Percentiles rank a stretch among this genome's conserved stretches.
These are phyloP conservation scores for Xylariaceae sp. DNA, from an alignment of 2,329 filamentous ascomycete species.

Conservation along the genomic window DNA sequence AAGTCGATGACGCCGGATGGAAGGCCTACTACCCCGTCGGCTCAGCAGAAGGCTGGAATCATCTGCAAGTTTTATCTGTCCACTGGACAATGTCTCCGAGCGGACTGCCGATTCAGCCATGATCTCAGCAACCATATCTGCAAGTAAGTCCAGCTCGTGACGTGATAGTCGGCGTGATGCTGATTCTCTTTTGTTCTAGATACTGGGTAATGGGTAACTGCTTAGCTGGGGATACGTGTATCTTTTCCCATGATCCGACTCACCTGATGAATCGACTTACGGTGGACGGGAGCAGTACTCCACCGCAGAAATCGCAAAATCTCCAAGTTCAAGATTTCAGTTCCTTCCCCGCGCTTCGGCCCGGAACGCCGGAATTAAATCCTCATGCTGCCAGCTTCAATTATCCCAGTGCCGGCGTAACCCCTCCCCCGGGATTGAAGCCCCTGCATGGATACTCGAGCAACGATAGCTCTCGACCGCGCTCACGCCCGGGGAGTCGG, in stretches of 20 bases:
- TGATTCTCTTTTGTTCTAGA: slow-evolving; percentile 48
- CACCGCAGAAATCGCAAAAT: slow-evolving; percentile 66
- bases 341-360: slow-evolving; percentile 77
- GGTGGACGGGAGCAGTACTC: slow-evolving; percentile 68
- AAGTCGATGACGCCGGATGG: slow-evolving; percentile 82
- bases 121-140: slow-evolving; percentile 94
- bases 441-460: slow-evolving; percentile 55
- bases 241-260: slow-evolving; percentile 95
- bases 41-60: slow-evolving; percentile 78
- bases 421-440: slow-evolving; percentile 72
- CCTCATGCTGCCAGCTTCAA: slow-evolving; percentile 55
- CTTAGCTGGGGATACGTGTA: slow-evolving; percentile 88
- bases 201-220: slow-evolving; percentile 98
- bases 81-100: slow-evolving; percentile 90
- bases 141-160: slow-evolving; percentile 70
- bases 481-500: slow-evolving; percentile 83
- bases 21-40: slow-evolving; percentile 75
- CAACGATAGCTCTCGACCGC: slow-evolving; percentile 67
- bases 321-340: slow-evolving; percentile 84
- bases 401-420: slow-evolving; percentile 57
- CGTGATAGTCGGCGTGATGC: slow-evolving; percentile 46
- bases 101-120: slow-evolving; percentile 96
- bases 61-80: slow-evolving; percentile 98
- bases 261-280: slow-evolving; percentile 81
- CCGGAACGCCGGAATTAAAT: slow-evolving; percentile 60